Percentiles rank a stretch among this genome's conserved stretches.
phyloP scores from a whole-genome alignment of 495 filamentous ascomycete genomes.

The Lichina pygmaea region DNA sequence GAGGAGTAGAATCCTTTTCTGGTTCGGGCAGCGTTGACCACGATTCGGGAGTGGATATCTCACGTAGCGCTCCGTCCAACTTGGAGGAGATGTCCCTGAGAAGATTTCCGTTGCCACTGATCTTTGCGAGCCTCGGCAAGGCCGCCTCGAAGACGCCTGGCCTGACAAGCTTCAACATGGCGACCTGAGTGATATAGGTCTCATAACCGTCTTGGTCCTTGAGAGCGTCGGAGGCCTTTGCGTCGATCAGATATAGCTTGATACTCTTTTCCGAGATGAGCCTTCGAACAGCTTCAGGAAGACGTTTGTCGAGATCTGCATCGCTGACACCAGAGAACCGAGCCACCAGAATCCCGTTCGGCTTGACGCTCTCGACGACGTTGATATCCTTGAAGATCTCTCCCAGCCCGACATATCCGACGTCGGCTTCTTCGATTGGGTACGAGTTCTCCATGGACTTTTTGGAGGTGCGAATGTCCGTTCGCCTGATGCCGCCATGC shows the following conservation, averaged over 20 bases:
- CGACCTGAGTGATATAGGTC: conserved; percentile 37
- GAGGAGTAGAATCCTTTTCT: conserved; percentile 24
- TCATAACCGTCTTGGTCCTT: conserved; percentile 28
- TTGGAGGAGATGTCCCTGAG: conserved; percentile 30
- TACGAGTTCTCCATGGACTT: conserved; percentile 68
- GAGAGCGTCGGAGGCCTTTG: conserved; percentile 31
- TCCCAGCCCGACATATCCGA: conserved; percentile 50
- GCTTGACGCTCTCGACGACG: conserved; percentile 40
- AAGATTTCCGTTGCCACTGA: conserved; percentile 26
- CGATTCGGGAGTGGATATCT: conserved; percentile 44
- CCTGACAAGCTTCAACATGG: conserved; percentile 51
- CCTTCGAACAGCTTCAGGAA: conserved; percentile 38
- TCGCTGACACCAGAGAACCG: conserved; percentile 53
- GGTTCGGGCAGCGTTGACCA: conserved; percentile 32
- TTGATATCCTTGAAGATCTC: conserved; percentile 54
- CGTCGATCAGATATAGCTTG: conserved; percentile 47
- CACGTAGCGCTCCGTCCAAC: conserved; percentile 38
- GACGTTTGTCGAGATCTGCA: conserved; percentile 74
- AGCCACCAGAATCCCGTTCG: conserved; percentile 43
- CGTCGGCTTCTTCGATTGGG: conserved; percentile 48
- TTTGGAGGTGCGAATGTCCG: conserved; percentile 62
- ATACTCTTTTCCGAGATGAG: conserved; percentile 38
- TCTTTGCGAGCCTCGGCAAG: conserved; percentile 17
- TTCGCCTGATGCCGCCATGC: conserved; percentile 59
- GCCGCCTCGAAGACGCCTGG: conserved; percentile 23